phyloP scores from a whole-genome alignment of 352 stramenopile species.

The Halophytophthora polymorphica region DNA sequence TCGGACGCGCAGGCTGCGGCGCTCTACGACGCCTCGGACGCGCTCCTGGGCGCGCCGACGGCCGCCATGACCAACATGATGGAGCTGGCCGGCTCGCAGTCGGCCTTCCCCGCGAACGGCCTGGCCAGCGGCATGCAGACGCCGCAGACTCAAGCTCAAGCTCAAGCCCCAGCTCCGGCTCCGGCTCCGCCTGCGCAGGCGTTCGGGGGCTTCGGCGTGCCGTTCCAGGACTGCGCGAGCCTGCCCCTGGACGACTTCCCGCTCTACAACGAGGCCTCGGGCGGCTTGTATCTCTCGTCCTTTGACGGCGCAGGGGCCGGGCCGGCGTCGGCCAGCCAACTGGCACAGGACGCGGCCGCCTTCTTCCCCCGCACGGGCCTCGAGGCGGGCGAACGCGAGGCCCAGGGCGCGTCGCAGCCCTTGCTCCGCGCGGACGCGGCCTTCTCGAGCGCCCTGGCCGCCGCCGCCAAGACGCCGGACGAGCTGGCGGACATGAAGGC shows the following conservation, averaged over 20 bases:
- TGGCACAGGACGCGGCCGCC: constrained; percentile 5
- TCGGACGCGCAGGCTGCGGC: constrained; percentile 2
- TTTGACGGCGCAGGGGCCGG: not conserved
- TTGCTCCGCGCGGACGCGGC: not conserved
- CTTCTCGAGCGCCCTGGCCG: too few species aligned
- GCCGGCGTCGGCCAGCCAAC: not conserved
- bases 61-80: constrained; percentile 15
- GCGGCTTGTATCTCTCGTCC: constrained; percentile 7
- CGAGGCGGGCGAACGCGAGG: too few species aligned
- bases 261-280: constrained; percentile 8
- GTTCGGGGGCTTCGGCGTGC: constrained; percentile 16
- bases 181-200: constrained; percentile 12
- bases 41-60: constrained; percentile 1
- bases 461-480: too few species aligned
- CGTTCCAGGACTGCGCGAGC: constrained; percentile 15
- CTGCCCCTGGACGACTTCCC: constrained; percentile 17
- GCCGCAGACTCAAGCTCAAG: not conserved
- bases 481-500: constrained; percentile 20
- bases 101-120: constrained; percentile 1
- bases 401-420: too few species aligned
- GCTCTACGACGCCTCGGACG: constrained; percentile 10
- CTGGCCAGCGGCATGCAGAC: constrained; percentile 2
- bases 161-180: not conserved
- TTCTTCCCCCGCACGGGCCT: not conserved
- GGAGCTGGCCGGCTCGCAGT: too few species aligned